Evolutionary conservation across 345 rosid species (phyloP), one percentile per base, ranked within the genome.

Genomic region (Clausena lansium): DNA sequence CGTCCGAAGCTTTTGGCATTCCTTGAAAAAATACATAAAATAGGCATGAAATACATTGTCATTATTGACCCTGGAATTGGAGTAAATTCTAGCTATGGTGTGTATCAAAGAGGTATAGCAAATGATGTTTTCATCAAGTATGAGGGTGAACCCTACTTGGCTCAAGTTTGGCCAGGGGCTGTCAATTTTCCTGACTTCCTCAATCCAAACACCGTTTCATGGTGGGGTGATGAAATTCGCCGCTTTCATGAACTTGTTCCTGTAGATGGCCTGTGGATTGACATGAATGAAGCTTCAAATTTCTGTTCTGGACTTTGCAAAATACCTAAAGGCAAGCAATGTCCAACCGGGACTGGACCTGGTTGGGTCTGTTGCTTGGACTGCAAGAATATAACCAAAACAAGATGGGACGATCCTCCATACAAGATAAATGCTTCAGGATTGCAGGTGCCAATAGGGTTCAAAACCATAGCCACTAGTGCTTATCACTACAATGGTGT

Each of bases 101-200:
- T 87, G 0, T 89, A 89, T 82, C 92, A 90, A 68, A 83, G 99
- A 86, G 99, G 82, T 59, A 78, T 92, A 68, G 95, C 94, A 28
- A 86, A 89, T 10, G 98, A 94, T 60, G 95, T 96, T 64, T 96
- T 96, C 80, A 94, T 96, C 85, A 96, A 94, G 86, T 91, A 96
- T 39, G 86, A 85, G 7, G 98, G 97, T 15, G 88, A 94, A 79
- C 95, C 95, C 9, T 96, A 76, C 84, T 67, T 96, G 24, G 99
- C 98, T 75, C 99, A 96, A 86, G 99, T 94, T 22, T 96, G 98
- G 99, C 99, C 98, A 1, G 99, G 99, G 50, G 89, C 98, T 14
- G 98, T 94, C 54, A 75, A 96, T 78, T 96, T 96, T 75, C 99
- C 99, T 32, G 99, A 96, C 82, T 94, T 92, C 83, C 98, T 96